phyloP scores from a whole-genome alignment of 345 rosid genomes.

The Eucalyptus camaldulensis region DNA sequence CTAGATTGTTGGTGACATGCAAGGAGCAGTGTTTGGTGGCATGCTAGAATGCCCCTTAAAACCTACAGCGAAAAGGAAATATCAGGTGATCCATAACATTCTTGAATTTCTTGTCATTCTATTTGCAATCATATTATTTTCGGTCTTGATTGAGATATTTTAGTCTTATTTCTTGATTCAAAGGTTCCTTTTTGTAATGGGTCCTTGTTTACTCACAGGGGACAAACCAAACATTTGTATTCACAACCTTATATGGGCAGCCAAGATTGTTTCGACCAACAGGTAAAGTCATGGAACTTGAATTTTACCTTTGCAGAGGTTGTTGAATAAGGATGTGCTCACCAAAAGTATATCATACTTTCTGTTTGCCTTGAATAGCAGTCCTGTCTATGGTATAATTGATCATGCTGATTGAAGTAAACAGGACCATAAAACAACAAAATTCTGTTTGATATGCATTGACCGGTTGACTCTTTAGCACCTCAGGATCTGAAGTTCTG shows the following conservation, averaged over 20 bases:
- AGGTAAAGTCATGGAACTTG: constrained; percentile 22
- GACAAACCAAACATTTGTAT: constrained; percentile 71
- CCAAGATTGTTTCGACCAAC: constrained; percentile 94
- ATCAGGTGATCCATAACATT: constrained; percentile 39
- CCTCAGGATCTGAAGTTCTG: not conserved
- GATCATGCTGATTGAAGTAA: not conserved
- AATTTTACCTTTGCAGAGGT: not conserved
- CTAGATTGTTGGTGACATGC: constrained; percentile 72
- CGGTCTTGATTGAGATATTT: not conserved
- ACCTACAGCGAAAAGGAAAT: constrained; percentile 84
- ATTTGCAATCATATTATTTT: not conserved
- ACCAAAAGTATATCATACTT: not conserved
- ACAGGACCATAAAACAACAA: not conserved
- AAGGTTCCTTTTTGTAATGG: not conserved
- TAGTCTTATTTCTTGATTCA: not conserved
- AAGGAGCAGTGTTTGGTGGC: constrained; percentile 86
- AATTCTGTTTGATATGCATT: not conserved
- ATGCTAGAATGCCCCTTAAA: constrained; percentile 66
- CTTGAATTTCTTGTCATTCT: not conserved
- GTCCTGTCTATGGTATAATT: not conserved
- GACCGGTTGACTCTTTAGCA: not conserved
- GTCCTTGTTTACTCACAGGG: constrained; percentile 31
- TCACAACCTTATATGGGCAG: constrained; percentile 79
- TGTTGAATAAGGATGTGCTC: not conserved
- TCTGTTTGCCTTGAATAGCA: not conserved